Conservation (phyloP, 2,329 filamentous ascomycete genomes). For the Stachybotrys chlorohalonatus region DNA sequence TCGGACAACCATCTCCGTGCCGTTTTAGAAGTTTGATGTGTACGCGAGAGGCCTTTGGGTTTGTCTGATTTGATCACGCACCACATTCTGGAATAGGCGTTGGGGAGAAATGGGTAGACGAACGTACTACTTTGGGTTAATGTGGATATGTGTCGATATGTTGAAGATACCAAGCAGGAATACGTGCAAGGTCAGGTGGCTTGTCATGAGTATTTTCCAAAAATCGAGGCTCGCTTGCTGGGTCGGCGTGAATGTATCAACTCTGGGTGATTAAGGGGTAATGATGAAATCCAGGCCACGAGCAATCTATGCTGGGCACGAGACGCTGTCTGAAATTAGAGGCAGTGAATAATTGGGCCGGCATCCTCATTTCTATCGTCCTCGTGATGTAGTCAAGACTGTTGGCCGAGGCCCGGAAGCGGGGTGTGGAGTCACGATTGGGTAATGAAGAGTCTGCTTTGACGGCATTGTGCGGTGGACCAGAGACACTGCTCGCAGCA, state of each 20-base stretch:
- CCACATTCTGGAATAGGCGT: too few species aligned
- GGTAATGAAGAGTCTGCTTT: not conserved
- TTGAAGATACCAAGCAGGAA: not conserved
- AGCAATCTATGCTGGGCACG: not conserved
- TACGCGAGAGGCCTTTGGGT: too few species aligned
- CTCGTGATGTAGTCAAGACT: not conserved
- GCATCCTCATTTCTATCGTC: not conserved
- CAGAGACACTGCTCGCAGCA: slow-evolving; percentile 7
- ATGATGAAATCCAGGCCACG: not conserved
- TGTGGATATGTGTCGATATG: not conserved
- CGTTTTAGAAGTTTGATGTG: too few species aligned
- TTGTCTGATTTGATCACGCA: too few species aligned
- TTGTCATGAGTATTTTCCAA: not conserved
- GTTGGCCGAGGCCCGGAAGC: not conserved
- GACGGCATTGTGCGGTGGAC: slow-evolving; percentile 6
- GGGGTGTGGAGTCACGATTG: not conserved
- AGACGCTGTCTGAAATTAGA: not conserved
- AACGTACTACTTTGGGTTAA: not conserved
- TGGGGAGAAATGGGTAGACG: not conserved
- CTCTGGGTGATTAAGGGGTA: not conserved
- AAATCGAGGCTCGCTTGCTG: not conserved
- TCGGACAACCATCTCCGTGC: too few species aligned
- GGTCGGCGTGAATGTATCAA: not conserved
- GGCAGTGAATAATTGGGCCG: not conserved
- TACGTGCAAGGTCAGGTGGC: not conserved